Base-by-base conservation (phyloP, 2,329 filamentous ascomycete species). In the Onygena corvina region DNA sequence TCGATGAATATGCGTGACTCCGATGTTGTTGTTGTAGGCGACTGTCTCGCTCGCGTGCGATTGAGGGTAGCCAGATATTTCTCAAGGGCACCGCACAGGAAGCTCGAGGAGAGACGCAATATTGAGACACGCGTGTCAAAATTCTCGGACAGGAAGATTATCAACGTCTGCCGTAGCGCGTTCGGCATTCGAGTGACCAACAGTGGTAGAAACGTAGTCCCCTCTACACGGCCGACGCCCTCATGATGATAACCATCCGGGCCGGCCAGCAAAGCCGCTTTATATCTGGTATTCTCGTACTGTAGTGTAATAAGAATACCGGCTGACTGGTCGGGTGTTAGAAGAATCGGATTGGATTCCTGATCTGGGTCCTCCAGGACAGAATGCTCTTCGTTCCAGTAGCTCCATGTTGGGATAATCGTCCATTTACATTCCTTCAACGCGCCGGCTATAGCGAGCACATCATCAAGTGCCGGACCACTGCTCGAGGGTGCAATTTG, bases 171-270 rank as follows among this genome's bases (percentile, higher is more conserved):
- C 3, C 74, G 68, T 8, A 76, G 60, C 0, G 68, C 60, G 29
- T 65, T 71, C 1, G 75, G 74, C 58, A 76, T 70, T 51, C 71
- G 71, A 2, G 73, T 69, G 34, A 77, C 58, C 11, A 77, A 61
- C 11, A 77, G 58, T 0, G 74, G 74, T 2, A 77, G 64, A 12
- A 67, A 61, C 1, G 73, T 76, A 45, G 72, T 72, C 1, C 62
- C 54, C 3, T 63, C 59, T 16, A 45, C 16, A 11, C 35, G 23
- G 20, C 35, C 35, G 14, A 14, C 27, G 1, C 46, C 30, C 8
- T 34, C 18, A 18, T 29, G 18, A 30, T 46, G 48, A 20, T 52
- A 56, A 11, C 47, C 46, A 50, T 51, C 51, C 25, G 58, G 53
- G 2, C 64, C 60, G 12, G 68, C 62, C 2, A 76, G 64, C 2